Base-by-base conservation (phyloP, 164 flowering plant genomes). In the Berberis thunbergii region DNA sequence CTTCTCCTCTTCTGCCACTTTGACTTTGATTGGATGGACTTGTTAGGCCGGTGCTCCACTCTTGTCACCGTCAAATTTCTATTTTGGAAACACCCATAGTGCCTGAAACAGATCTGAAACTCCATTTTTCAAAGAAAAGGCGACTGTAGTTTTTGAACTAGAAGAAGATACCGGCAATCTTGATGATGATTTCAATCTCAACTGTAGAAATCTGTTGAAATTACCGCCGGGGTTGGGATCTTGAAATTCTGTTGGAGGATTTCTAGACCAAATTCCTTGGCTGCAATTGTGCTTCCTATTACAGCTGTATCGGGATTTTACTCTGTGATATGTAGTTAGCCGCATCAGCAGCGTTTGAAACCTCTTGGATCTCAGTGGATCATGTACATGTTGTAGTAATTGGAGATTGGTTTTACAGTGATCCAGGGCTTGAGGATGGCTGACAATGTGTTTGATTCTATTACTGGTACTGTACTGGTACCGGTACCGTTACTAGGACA, bases 391-490 rank as follows among this genome's bases (percentile, higher is more conserved):
- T 52, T 57, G 59, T n/a, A 64, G 42, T 10, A 6, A 57, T 2
- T 56, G 64, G 45, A 74, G 68, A 38, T 61, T 67, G 6, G 69
- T 44, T 39, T 53, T 45, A 52, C 74, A 74, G 54, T 74, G 77
- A 64, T 68, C 70, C 46, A 74, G 60, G 1, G 77, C 77, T 45
- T 74, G 77, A 0, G 77, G 77, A 41, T 74, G 77, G 69, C 77
- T 74, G 7, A 67, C 71, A 39, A 74, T 68, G 42, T 74, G 63
- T n/a, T 57, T 67, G 1, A 74, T 41, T 11, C 58, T 26, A 26
- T 26, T 26, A 26, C 26, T 26, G 26, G 46, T 39, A 60, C 43
- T 26, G n/a, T n/a, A n/a, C n/a, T n/a, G n/a, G n/a, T n/a, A n/a
- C n/a, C n/a, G 10, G 2, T 63, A 4, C 54, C 43, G 2, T 54